Base-by-base conservation (phyloP, 352 stramenopile species). In the Pythium brachiatum region DNA sequence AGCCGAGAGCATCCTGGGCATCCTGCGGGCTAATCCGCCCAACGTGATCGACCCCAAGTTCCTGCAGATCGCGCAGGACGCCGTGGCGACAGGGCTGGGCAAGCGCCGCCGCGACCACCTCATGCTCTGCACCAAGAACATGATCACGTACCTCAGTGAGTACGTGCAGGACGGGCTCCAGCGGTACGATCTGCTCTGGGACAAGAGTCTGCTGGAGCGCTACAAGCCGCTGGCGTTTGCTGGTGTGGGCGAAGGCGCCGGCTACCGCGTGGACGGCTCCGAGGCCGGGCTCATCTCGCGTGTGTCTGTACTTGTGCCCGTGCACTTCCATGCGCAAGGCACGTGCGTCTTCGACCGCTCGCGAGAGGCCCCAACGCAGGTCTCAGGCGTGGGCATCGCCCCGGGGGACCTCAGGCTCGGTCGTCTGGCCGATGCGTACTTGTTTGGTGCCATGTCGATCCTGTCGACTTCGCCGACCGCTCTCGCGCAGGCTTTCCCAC, bases 141-240 rank as follows among this genome's bases (percentile, higher is more conserved):
- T 94, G 83, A 94, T 94, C 59, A 76, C 78, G 36, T 79, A 90
- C 60, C 79, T 94, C 76, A 91, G 78, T 25, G 85, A 94, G 60
- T 92, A 87, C 48, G 85, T 92, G 7, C 83, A 94, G 57, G 76
- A 92, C 57, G 83, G 86, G 5, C 62, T 95, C 9, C 84, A 91
- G 58, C 84, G 83, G 8, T 91, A 88, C 54, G 83, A 93, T 25
- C 58, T 93, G 23, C 86, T 95, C 65, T 95, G 86, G 86, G 83
- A 90, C 38, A 89, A 90, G 64, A 92, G 84, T 52, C 57, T 95
- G 51, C 62, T 93, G 12, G 83, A 95, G 7, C 74, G 85, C 27
- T 90, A 92, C 76, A 84, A 89, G 55, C 86, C 86, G 1, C 77
- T 95, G 13, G 70, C 79, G 0, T 95, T 92, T 63, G 56, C 74